phyloP scores from a whole-genome alignment of 2,329 filamentous ascomycete genomes.

The Teratosphaeria zuluensis region DNA sequence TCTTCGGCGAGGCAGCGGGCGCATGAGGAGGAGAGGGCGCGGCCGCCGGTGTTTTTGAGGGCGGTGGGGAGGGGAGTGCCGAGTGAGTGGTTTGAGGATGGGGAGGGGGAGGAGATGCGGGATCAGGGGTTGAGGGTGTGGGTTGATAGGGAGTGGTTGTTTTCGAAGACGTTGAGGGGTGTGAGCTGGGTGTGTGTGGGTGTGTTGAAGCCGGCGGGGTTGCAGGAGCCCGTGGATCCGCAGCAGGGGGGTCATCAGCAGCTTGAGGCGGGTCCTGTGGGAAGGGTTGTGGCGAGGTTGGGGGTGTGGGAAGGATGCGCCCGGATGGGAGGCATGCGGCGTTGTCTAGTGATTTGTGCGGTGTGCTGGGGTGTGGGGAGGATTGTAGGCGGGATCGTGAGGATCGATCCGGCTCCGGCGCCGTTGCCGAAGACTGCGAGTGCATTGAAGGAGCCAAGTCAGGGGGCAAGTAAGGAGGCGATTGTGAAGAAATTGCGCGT shows the following conservation, averaged over 20 bases:
- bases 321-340: slow-evolving; percentile 73
- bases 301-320: slow-evolving; percentile 78
- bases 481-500: slow-evolving; percentile 62
- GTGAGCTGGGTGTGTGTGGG: slow-evolving; percentile 71
- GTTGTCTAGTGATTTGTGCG: slow-evolving; percentile 68
- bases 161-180: slow-evolving; percentile 63
- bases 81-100: slow-evolving; percentile 63
- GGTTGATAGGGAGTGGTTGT: slow-evolving; percentile 70
- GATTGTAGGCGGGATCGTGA: slow-evolving; percentile 76
- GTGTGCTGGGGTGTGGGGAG: slow-evolving; percentile 60
- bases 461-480: slow-evolving; percentile 31
- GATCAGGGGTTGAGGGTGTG: slow-evolving; percentile 62
- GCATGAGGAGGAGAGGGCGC: slow-evolving; percentile 55
- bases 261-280: slow-evolving; percentile 43
- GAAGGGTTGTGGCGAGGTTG: slow-evolving; percentile 67
- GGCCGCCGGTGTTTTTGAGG: slow-evolving; percentile 63
- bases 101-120: slow-evolving; percentile 38
- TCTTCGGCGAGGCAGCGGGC: slow-evolving; percentile 57
- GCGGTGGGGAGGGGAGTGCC: slow-evolving; percentile 64
- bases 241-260: slow-evolving; percentile 60
- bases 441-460: slow-evolving; percentile 29
- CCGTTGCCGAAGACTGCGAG: slow-evolving; percentile 56
- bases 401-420: slow-evolving; percentile 70
- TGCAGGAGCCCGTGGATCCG: slow-evolving; percentile 62
- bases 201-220: slow-evolving; percentile 71